These are phyloP conservation scores for Solanum pennellii DNA, from an alignment of 257 asterid genomes.

Conservation along the genomic window DNA sequence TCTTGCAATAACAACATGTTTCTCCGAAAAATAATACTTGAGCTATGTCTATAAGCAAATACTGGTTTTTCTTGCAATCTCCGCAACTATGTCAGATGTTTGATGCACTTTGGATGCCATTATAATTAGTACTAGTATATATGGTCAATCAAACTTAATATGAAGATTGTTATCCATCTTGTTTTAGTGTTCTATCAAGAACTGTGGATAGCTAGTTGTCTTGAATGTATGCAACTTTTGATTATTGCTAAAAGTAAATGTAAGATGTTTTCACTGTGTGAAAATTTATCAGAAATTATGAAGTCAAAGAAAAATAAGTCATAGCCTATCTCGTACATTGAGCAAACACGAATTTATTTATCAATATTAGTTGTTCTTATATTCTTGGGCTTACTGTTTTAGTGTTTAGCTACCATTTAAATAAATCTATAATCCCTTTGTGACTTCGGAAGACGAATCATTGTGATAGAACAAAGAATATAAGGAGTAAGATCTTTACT, in stretches of 20 bases:
- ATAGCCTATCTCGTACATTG: neutral
- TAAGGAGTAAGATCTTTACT: neutral
- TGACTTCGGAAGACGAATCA: neutral
- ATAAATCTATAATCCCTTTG: neutral
- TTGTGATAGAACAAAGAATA: neutral
- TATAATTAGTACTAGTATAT: neutral
- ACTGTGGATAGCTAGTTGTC: neutral
- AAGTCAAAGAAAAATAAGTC: neutral
- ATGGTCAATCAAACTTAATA: neutral
- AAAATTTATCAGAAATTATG: neutral
- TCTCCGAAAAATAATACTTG: neutral
- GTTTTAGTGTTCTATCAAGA: neutral
- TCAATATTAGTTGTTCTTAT: neutral
- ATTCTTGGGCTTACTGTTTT: neutral
- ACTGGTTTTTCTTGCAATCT: neutral
- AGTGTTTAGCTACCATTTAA: neutral
- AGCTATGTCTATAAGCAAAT: neutral
- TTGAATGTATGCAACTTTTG: neutral
- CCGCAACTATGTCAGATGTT: neutral
- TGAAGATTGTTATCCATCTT: neutral
- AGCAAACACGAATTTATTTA: neutral
- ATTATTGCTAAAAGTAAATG: neutral
- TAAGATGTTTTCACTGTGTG: neutral
- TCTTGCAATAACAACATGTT: conserved; percentile 16
- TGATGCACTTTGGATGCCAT: neutral